A percentile compares a stretch with the other conserved stretches of the same genome.
Conservation (phyloP, 148 eudicot genomes). For the Nyssa sinensis region DNA sequence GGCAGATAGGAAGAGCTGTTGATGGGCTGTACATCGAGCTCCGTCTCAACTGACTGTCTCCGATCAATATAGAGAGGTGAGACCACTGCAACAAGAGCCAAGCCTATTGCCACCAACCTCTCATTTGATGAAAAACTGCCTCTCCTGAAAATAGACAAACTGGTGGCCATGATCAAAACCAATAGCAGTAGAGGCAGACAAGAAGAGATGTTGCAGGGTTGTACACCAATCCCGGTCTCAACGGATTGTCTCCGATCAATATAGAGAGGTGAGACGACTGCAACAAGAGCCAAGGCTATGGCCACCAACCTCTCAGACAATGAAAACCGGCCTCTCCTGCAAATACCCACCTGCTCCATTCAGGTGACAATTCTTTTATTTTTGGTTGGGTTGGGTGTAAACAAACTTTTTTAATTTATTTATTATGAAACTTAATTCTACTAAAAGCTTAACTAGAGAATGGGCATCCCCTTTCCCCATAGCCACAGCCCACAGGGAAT, state of each 20-base stretch:
- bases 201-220: conserved; percentile 22
- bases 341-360: conserved; percentile 47
- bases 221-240: conserved; percentile 47
- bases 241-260: conserved; percentile 34
- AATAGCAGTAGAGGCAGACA: conserved; percentile 55
- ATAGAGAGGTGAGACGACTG: conserved; percentile 69
- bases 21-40: conserved; percentile 42
- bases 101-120: conserved; percentile 45
- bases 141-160: conserved; percentile 34
- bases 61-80: conserved; percentile 72
- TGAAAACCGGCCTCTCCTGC: conserved; percentile 21
- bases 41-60: conserved; percentile 25
- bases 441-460: no score
- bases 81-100: conserved; percentile 52
- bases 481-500: not conserved
- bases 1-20: conserved; percentile 40
- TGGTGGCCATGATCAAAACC: conserved; percentile 51
- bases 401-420: no score
- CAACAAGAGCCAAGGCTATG: conserved; percentile 47
- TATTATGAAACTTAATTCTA: conserved; percentile 4
- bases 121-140: conserved; percentile 37
- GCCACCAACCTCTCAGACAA: conserved; percentile 46
- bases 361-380: not conserved
- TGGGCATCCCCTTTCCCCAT: no score
- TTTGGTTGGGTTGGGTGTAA: not conserved